Base-by-base conservation (phyloP, 2,329 filamentous ascomycete genomes). In the Periconia digitata region DNA sequence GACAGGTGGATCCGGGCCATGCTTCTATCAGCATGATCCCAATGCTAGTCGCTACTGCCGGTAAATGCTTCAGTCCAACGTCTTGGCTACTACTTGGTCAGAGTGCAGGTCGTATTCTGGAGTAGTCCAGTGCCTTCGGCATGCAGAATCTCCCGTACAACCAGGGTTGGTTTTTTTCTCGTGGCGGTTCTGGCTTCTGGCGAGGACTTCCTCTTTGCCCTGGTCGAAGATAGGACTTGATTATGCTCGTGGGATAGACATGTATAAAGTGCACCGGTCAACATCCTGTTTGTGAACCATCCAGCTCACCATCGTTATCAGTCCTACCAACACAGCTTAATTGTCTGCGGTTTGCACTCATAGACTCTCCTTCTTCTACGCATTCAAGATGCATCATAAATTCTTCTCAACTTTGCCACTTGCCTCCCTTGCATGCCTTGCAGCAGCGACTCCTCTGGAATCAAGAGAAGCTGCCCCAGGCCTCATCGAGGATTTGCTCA, bases 401-500 rank as follows among this genome's bases (percentile, higher is more conserved):
- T 20, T 51, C 27, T 15, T 54, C 15, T n/a, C 52, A 3, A 46
- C 51, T 45, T 48, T 62, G 39, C 51, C 58, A 18, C 39, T 63
- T 16, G 47, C 61, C 15, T 55, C 48, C 2, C 44, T 60, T 24
- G 42, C 53, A 3, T 39, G 52, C n/a, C 47, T 59, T 4, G 53
- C 51, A 8, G 32, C 55, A 15, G 60, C 64, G 20, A 46, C 51
- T 40, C 64, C 64, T 7, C 34, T 65, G 18, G 55, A 64, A 24
- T 49, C 50, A 17, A 60, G 59, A 20, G 51, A 59, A 21, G 50
- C 59, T 27, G 37, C 48, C 21, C 59, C 59, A 12, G 58, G 55
- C 8, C 42, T 60, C 7, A 58, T 66, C 8, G 66, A 67, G 15
- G 58, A 61, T 16, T 35, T 67, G 0, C 43, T 68, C 22, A 55